Percentiles rank a stretch among this genome's conserved stretches.
Evolutionary conservation across 1,284 basidiomycete species (phyloP).

Genomic region (Ustilago hordei): DNA sequence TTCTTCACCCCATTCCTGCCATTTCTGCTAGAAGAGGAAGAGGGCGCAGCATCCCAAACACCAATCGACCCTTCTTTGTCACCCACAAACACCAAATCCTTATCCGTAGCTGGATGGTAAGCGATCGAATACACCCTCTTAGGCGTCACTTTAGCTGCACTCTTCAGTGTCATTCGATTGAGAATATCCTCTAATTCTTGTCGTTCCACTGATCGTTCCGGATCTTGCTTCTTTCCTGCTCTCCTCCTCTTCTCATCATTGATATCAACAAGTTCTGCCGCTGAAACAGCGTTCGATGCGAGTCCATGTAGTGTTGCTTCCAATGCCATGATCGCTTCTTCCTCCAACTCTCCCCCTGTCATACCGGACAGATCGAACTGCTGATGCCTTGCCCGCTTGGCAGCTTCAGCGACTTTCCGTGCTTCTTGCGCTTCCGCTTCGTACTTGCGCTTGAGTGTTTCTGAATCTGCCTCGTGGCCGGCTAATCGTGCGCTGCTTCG

Average conservation of each 20-base stretch:
- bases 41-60: slow-evolving; percentile 61
- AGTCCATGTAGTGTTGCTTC: slow-evolving; percentile 30
- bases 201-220: slow-evolving; percentile 14
- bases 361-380: slow-evolving; percentile 51
- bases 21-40: neutral
- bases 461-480: slow-evolving; percentile 59
- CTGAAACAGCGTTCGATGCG: slow-evolving; percentile 19
- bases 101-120: slow-evolving; percentile 59
- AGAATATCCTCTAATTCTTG: slow-evolving; percentile 51
- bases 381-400: slow-evolving; percentile 54
- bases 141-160: slow-evolving; percentile 54
- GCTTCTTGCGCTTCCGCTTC: slow-evolving; percentile 54
- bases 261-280: slow-evolving; percentile 41
- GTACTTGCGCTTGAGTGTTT: slow-evolving; percentile 54
- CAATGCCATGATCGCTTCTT: slow-evolving; percentile 37
- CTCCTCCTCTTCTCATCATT: slow-evolving; percentile 35
- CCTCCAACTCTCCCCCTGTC: slow-evolving; percentile 45
- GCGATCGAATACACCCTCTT: slow-evolving; percentile 63
- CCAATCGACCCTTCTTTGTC: slow-evolving; percentile 66
- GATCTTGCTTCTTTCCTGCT: slow-evolving; percentile 3
- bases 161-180: slow-evolving; percentile 58
- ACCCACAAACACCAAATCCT: slow-evolving; percentile 65
- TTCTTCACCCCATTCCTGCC: slow-evolving; percentile 24
- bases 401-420: slow-evolving; percentile 43
- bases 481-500: slow-evolving; percentile 52